These are phyloP conservation scores for Eucalyptus curtisii DNA, from an alignment of 345 rosid genomes.

Conservation along the genomic window DNA sequence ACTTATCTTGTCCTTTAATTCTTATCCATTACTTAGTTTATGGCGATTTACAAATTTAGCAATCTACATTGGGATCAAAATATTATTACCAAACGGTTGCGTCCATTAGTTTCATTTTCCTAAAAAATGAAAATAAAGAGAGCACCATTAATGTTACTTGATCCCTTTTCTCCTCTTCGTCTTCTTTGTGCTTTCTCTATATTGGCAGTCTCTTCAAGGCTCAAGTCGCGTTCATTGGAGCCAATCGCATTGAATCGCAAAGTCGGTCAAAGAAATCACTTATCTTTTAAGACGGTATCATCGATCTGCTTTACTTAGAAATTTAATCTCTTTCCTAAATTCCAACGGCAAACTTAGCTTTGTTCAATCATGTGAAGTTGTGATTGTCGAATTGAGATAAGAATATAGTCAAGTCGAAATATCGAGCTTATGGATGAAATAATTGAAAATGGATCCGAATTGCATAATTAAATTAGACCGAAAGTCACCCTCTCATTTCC, in stretches of 20 bases:
- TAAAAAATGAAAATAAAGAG: background rate
- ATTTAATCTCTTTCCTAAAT: background rate
- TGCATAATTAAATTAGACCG: background rate
- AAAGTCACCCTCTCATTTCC: background rate
- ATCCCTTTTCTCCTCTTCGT: background rate
- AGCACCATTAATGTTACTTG: background rate
- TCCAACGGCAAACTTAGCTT: background rate
- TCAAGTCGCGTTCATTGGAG: rapidly evolving
- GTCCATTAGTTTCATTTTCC: background rate
- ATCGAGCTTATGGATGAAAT: background rate
- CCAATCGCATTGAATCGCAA: rapidly evolving
- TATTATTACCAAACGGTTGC: background rate
- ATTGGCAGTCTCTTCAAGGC: too few species aligned
- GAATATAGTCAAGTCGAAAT: background rate
- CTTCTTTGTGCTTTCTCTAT: too few species aligned
- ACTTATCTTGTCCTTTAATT: background rate
- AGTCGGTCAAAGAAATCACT: background rate
- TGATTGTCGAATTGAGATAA: background rate
- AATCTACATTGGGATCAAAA: background rate
- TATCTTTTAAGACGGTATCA: rapidly evolving
- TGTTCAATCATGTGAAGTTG: background rate
- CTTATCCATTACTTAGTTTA: background rate
- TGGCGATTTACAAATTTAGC: background rate
- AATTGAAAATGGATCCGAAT: background rate
- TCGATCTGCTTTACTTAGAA: rapidly evolving